phyloP scores from a whole-genome alignment of 1,139 yeast genomes.

The Nakaseomyces kungkrabaensis region DNA sequence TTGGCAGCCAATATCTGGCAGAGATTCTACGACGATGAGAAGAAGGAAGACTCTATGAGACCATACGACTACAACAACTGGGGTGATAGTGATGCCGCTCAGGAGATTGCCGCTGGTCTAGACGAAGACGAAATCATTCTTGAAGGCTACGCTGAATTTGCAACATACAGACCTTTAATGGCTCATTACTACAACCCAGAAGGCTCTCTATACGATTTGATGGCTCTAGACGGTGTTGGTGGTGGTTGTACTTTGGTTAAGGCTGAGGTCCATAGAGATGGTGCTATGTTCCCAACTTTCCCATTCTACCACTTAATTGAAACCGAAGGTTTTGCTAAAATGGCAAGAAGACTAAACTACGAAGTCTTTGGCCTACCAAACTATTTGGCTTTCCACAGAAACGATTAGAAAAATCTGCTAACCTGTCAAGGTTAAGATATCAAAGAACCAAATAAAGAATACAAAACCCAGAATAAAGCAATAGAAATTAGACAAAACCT shows the following conservation, averaged over 20 bases:
- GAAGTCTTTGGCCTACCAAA: conserved; percentile 89
- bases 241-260: conserved; percentile 92
- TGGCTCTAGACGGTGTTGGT: conserved; percentile 93
- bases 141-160: conserved; percentile 86
- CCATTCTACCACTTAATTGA: conserved; percentile 94
- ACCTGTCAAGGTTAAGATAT: background rate
- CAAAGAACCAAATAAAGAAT: background rate
- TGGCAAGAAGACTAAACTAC: conserved; percentile 92
- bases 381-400: conserved; percentile 76
- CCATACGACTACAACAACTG: conserved; percentile 95
- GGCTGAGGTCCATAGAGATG: conserved; percentile 96
- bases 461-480: background rate
- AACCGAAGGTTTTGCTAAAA: conserved; percentile 96
- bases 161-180: conserved; percentile 94
- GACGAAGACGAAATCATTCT: conserved; percentile 83
- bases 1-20: conserved; percentile 90
- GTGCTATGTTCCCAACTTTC: conserved; percentile 98
- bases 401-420: conserved; percentile 6
- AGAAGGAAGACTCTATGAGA: conserved; percentile 51
- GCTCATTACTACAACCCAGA: conserved; percentile 68
- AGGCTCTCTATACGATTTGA: conserved; percentile 51
- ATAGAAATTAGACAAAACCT: background rate
- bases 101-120: conserved; percentile 59
- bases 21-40: conserved; percentile 53
- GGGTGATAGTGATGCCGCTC: conserved; percentile 86